Conservation (phyloP, 73 alveolate genomes). For the Uronychia setigera region DNA sequence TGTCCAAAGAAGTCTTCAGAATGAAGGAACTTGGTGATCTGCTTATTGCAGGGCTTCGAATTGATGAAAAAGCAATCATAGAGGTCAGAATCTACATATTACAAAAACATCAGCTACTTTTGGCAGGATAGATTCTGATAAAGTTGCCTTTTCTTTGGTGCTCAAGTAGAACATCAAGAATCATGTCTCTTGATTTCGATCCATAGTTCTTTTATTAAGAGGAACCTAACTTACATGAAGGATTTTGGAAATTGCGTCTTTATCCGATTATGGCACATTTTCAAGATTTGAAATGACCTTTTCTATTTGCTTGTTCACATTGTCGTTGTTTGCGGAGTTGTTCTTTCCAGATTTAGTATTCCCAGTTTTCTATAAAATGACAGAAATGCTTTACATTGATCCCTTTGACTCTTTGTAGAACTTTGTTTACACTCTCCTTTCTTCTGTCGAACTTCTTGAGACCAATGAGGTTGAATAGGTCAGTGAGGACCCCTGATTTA, state of each 20-base stretch:
- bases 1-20: conserved; percentile 22
- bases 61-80: conserved; percentile 62
- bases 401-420: conserved; percentile 45
- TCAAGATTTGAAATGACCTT: neutral
- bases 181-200: conserved; percentile 35
- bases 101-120: conserved; percentile 16
- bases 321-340: neutral
- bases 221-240: neutral
- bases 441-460: conserved; percentile 55
- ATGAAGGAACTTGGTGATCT: conserved; percentile 46
- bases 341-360: neutral
- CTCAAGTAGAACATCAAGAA: conserved; percentile 50
- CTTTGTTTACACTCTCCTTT: conserved; percentile 54
- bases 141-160: conserved; percentile 52
- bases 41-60: conserved; percentile 56
- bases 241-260: neutral
- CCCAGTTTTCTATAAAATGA: neutral
- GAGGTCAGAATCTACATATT: conserved; percentile 30
- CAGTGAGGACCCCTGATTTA: conserved; percentile 75
- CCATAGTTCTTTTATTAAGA: neutral
- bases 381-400: conserved; percentile 24
- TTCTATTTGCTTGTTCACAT: neutral
- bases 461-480: conserved; percentile 82
- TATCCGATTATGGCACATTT: neutral
- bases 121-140: conserved; percentile 54